Conservation (phyloP, 495 filamentous ascomycete species). For the Hyaloscypha variabilis region DNA sequence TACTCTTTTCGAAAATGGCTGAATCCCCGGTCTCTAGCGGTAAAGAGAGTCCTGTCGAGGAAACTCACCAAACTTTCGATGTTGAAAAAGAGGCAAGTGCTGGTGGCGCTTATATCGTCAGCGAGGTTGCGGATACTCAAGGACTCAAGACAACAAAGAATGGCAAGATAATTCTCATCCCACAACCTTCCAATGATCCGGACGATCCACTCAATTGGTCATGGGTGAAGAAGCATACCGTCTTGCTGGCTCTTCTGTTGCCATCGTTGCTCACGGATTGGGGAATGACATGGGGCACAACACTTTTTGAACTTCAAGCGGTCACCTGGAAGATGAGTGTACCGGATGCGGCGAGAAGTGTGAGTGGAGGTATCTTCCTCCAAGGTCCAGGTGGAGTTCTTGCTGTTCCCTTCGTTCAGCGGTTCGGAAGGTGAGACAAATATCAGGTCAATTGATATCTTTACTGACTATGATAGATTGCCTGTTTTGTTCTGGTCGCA, state of each 20-base stretch:
- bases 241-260: slow-evolving; percentile 17
- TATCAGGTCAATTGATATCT: not conserved
- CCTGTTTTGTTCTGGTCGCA: slow-evolving; percentile 19
- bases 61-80: not conserved
- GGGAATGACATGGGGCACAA: slow-evolving; percentile 22
- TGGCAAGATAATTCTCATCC: slow-evolving; percentile 42
- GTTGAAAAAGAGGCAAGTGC: slow-evolving; percentile 1
- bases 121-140: not conserved
- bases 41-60: slow-evolving; percentile 4
- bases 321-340: slow-evolving; percentile 14
- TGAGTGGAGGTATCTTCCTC: slow-evolving; percentile 18
- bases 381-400: slow-evolving; percentile 19
- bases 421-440: slow-evolving; percentile 8
- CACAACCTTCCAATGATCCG: slow-evolving; percentile 45
- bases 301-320: slow-evolving; percentile 16
- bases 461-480: not conserved
- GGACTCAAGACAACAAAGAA: slow-evolving; percentile 10
- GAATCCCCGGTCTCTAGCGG: not conserved
- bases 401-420: slow-evolving; percentile 16
- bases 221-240: slow-evolving; percentile 44
- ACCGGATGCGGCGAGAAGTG: slow-evolving; percentile 5
- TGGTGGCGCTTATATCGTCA: slow-evolving; percentile 2
- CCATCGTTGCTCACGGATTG: slow-evolving; percentile 16
- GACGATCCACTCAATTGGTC: slow-evolving; percentile 48
- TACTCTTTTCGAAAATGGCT: not conserved